Conservation (phyloP, 768 basidiomycete genomes). For the Leccinum pellstonianum region DNA sequence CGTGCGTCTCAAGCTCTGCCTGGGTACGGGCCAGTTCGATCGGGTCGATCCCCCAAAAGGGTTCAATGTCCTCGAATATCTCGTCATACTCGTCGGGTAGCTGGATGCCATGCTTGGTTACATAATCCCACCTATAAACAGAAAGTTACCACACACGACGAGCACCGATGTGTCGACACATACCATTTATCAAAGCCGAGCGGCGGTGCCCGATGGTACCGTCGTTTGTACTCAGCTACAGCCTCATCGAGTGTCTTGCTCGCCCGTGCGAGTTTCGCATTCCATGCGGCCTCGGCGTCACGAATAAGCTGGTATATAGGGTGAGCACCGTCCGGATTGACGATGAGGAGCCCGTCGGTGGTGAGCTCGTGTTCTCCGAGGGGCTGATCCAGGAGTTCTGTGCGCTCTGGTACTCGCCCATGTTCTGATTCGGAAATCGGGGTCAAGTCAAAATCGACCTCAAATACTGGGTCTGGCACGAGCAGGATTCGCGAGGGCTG, state of each 20-base stretch:
- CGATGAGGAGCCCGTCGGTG: slow-evolving; percentile 32
- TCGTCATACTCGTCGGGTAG: slow-evolving; percentile 50
- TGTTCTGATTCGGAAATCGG: not conserved
- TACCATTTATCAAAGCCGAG: slow-evolving; percentile 40
- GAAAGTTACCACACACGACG: not conserved
- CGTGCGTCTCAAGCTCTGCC: slow-evolving; percentile 18
- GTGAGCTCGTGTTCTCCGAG: slow-evolving; percentile 23
- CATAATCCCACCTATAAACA: slow-evolving; percentile 40
- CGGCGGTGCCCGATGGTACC: slow-evolving; percentile 38
- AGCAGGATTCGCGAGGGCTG: not conserved
- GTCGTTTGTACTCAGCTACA: slow-evolving; percentile 37
- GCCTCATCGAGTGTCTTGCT: slow-evolving; percentile 40
- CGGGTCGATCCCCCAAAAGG: slow-evolving; percentile 38
- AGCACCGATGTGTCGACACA: slow-evolving; percentile 10
- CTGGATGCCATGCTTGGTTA: slow-evolving; percentile 37
- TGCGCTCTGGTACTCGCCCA: not conserved
- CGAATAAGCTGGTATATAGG: slow-evolving; percentile 44
- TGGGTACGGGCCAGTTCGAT: slow-evolving; percentile 21
- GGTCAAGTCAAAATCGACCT: not conserved
- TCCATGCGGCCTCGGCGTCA: slow-evolving; percentile 38
- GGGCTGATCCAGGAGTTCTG: not conserved
- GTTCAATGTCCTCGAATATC: slow-evolving; percentile 38
- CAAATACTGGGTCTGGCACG: not conserved
- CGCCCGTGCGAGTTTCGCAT: slow-evolving; percentile 31
- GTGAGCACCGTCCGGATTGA: slow-evolving; percentile 38